Evolutionary conservation across 1,139 yeast genomes (phyloP).

Genomic region (Yamadazyma sp.): DNA sequence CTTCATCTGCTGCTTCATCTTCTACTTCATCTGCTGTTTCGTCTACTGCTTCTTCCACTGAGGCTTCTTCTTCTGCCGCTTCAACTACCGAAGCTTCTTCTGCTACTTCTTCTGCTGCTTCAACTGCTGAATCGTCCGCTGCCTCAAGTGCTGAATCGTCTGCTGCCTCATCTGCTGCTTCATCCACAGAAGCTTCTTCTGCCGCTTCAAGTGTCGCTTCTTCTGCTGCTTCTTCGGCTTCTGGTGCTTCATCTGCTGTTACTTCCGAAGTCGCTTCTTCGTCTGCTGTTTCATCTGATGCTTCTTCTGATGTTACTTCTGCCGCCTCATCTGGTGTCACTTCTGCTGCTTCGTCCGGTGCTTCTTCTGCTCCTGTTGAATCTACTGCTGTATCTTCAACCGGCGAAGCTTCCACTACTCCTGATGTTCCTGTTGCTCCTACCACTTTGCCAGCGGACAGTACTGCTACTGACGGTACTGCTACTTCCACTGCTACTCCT

Average conservation of each 20-base stretch:
- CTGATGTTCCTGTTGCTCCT: conserved; percentile 6
- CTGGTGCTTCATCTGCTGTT: conserved; percentile 2
- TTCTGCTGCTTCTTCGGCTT: conserved; percentile 2
- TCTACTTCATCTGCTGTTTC: conserved; percentile 8
- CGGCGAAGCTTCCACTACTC: conserved; percentile 4
- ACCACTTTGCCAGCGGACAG: too few relatives aligned
- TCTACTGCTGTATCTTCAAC: conserved; percentile 5
- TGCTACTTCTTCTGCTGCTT: conserved; percentile 6
- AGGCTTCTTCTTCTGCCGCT: conserved; percentile 6
- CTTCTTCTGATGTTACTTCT: conserved; percentile 5
- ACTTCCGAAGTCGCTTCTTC: conserved; percentile 5
- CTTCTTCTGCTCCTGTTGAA: conserved; percentile 5
- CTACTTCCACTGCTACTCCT: not conserved
- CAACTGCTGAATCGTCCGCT: conserved; percentile 8
- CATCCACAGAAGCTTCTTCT: too few relatives aligned
- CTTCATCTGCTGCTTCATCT: conserved; percentile 5
- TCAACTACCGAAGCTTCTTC: conserved; percentile 8
- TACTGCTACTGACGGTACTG: not conserved
- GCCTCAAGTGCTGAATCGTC: conserved; percentile 6
- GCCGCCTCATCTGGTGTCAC: conserved; percentile 8
- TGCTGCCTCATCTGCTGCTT: conserved; percentile 6
- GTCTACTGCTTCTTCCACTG: conserved; percentile 6
- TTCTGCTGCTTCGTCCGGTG: conserved; percentile 6
- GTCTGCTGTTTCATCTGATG: conserved; percentile 7
- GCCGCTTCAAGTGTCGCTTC: conserved; percentile 1